Percentiles rank a stretch among this genome's conserved stretches.
Conservation (phyloP, 345 rosid genomes). For the Hypericum androsaemum region DNA sequence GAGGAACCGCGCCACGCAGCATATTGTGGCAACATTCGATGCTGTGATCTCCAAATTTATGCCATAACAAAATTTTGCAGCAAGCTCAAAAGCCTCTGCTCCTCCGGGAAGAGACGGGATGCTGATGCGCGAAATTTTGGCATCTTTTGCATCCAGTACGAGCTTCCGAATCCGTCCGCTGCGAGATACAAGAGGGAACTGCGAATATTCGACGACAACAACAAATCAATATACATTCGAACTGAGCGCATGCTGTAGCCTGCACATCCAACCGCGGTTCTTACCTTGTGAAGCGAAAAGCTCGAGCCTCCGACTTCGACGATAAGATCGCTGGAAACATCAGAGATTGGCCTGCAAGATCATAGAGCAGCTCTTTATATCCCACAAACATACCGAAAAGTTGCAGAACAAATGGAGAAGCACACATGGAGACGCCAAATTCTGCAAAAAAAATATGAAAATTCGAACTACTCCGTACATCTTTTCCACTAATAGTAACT, state of each 20-base stretch:
- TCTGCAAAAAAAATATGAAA: no score
- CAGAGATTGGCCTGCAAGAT: slow-evolving; percentile 86
- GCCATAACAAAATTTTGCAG: slow-evolving; percentile 97
- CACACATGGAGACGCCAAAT: slow-evolving; percentile 8
- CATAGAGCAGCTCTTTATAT: slow-evolving; percentile 10
- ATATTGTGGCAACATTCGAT: slow-evolving; percentile 59
- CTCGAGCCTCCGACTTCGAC: slow-evolving; percentile 74
- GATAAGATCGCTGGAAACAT: slow-evolving; percentile 87
- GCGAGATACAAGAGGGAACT: slow-evolving; percentile 91
- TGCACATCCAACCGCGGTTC: neutral
- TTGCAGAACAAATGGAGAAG: slow-evolving; percentile 7
- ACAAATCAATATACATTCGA: no score
- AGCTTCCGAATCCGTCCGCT: slow-evolving; percentile 79
- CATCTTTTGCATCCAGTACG: slow-evolving; percentile 58
- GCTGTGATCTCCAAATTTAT: slow-evolving; percentile 55
- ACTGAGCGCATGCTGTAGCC: no score
- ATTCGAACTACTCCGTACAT: no score
- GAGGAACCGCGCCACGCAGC: slow-evolving; percentile 64
- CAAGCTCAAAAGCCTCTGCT: slow-evolving; percentile 78
- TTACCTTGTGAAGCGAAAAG: slow-evolving; percentile 91
- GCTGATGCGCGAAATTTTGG: slow-evolving; percentile 47
- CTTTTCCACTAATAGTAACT: no score
- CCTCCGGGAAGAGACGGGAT: slow-evolving; percentile 71
- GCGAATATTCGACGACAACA: slow-evolving; percentile 12
- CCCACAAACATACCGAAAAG: slow-evolving; percentile 11